Base-by-base conservation (phyloP, 805 yeast genomes). In the Teunomyces panamensis region DNA sequence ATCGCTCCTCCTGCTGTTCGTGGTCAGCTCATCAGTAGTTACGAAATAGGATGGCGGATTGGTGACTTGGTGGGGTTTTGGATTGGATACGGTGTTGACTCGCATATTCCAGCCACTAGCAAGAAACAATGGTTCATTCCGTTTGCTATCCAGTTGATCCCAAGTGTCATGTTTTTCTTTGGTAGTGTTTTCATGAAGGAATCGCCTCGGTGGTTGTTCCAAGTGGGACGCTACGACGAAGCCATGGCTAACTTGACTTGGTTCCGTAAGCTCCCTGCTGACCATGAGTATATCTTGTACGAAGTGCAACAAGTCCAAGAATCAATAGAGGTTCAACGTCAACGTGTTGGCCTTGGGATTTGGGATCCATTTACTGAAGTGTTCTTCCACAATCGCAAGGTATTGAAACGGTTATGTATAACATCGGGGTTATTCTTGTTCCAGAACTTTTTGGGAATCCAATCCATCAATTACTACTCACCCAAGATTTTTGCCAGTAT, bases 51-150 rank as follows among this genome's bases (percentile, higher is more conserved):
- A 13, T 69, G 73, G 73, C 55, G 73, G 49, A 49, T 67, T 39
- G 73, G 74, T 29, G 73, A 68, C 52, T 56, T 68, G 55, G 69
- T 67, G 6, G 73, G 72, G 1, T 68, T 67, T 53, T 68, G 72
- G 72, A 66, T 67, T 49, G 56, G 60, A 42, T 68, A 64, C 49
- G 73, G 67, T 7, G 63, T 66, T 35, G 64, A 60, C 50, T 50
- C 61, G 17, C 64, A 63, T 46, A 55, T 68, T 9, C 30, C 44
- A 16, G 54, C 58, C 20, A 14, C 45, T 16, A 50, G 59, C 14
- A 63, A 57, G 41, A 59, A 57, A 43, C 74, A 69, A 53, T 69
- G 73, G 73, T 55, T 65, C 32, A 67, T 69, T 46, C 74, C 74
- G 3, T 69, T 69, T 56, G 74, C 73, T 3, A 53, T 69, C 17